These are phyloP conservation scores for Voacanga thouarsii DNA, from an alignment of 257 asterid species.

Conservation along the genomic window DNA sequence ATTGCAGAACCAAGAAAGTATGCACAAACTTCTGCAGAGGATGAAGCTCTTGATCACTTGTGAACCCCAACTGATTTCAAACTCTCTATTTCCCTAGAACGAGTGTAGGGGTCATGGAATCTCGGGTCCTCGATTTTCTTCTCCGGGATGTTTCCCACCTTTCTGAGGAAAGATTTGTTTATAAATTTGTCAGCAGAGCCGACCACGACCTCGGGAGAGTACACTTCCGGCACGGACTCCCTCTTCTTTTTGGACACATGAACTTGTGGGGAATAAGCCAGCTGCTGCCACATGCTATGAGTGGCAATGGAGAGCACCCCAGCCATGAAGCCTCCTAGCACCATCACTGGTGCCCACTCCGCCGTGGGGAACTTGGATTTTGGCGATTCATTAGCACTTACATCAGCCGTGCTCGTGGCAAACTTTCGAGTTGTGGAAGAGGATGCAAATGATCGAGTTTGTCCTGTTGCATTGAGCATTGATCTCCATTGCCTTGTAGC, in stretches of 20 bases:
- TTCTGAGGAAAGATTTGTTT: constrained; percentile 19
- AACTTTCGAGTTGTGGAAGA: background rate
- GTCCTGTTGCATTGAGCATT: background rate
- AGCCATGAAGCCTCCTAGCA: constrained; percentile 11
- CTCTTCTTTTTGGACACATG: constrained; percentile 15
- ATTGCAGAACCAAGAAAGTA: background rate
- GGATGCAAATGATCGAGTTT: background rate
- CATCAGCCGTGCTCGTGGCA: background rate
- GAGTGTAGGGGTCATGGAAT: constrained; percentile 13
- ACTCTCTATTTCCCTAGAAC: constrained; percentile 6
- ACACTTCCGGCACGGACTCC: constrained; percentile 14
- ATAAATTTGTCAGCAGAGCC: constrained; percentile 13
- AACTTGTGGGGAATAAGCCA: constrained; percentile 13
- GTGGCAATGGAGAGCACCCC: background rate
- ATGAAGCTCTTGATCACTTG: background rate
- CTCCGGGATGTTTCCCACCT: constrained; percentile 17
- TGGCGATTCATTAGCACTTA: background rate
- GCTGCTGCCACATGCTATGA: constrained; percentile 13
- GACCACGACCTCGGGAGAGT: constrained; percentile 5
- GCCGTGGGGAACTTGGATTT: background rate
- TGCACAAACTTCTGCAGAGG: background rate
- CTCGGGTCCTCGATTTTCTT: background rate
- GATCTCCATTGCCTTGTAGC: constrained; percentile 3
- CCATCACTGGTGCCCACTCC: constrained; percentile 7
- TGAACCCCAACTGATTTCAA: constrained; percentile 6